Percentiles rank a stretch among this genome's conserved stretches.
Evolutionary conservation across 2,329 filamentous ascomycete genomes (phyloP).

Genomic region (Fonsecaea monophora): DNA sequence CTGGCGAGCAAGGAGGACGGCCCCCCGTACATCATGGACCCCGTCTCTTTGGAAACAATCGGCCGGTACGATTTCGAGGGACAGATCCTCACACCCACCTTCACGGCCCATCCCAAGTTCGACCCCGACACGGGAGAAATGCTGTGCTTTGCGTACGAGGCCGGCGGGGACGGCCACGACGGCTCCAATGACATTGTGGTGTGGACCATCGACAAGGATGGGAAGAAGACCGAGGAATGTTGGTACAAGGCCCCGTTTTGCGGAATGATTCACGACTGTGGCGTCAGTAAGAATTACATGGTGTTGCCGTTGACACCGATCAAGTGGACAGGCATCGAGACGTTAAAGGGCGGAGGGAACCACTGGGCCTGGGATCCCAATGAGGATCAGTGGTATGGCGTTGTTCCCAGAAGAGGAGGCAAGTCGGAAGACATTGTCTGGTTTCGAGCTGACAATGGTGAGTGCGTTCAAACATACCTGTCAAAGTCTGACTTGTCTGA

Average conservation of each 20-base stretch:
- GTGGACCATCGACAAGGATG: constrained; percentile 56
- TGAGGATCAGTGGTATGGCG: constrained; percentile 63
- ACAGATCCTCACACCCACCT: constrained; percentile 56
- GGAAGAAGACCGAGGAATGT: constrained; percentile 55
- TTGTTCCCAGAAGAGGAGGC: constrained; percentile 59
- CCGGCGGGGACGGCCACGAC: constrained; percentile 49
- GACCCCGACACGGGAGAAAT: constrained; percentile 61
- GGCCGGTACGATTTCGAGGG: constrained; percentile 60
- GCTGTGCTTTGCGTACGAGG: constrained; percentile 60
- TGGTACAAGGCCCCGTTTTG: constrained; percentile 60
- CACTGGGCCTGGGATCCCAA: constrained; percentile 61
- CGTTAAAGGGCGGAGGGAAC: constrained; percentile 56
- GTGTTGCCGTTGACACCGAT: constrained; percentile 58
- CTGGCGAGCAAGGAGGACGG: constrained; percentile 55
- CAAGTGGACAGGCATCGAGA: constrained; percentile 52
- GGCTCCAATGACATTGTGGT: constrained; percentile 54
- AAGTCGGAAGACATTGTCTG: constrained; percentile 59
- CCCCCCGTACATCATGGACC: constrained; percentile 58
- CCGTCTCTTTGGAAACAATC: constrained; percentile 57
- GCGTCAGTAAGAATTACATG: constrained; percentile 57
- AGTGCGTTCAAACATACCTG: background rate
- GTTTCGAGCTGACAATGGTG: constrained; percentile 44
- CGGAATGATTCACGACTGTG: constrained; percentile 62
- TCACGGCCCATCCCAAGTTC: constrained; percentile 62
- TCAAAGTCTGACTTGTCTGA: background rate